A percentile compares a stretch with the other conserved stretches of the same genome.
These are phyloP conservation scores for Petunia axillaris DNA, from an alignment of 257 asterid species.

Conservation along the genomic window DNA sequence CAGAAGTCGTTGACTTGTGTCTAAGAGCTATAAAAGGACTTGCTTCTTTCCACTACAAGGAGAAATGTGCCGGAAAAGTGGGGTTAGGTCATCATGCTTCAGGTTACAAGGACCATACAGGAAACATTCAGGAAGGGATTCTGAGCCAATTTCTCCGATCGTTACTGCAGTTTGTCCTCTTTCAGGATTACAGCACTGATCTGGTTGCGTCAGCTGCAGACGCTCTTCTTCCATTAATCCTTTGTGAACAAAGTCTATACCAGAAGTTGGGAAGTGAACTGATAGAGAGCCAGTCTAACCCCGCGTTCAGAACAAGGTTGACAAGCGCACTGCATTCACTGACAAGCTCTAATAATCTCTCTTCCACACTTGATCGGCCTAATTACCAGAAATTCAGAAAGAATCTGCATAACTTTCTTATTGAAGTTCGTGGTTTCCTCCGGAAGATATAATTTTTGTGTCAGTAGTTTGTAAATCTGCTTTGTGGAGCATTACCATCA, in stretches of 20 bases:
- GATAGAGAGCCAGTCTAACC: slow-evolving; percentile 69
- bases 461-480: not conserved
- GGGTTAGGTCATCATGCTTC: slow-evolving; percentile 85
- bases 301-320: slow-evolving; percentile 65
- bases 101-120: slow-evolving; percentile 64
- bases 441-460: slow-evolving; percentile 54
- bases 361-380: slow-evolving; percentile 73
- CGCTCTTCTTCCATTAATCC: slow-evolving; percentile 87
- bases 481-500: not conserved
- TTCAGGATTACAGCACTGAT: slow-evolving; percentile 90
- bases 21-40: slow-evolving; percentile 83
- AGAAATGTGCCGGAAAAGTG: slow-evolving; percentile 66
- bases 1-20: slow-evolving; percentile 77
- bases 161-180: slow-evolving; percentile 78
- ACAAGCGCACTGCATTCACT: slow-evolving; percentile 77
- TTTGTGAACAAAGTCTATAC: slow-evolving; percentile 82
- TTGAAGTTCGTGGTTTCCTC: slow-evolving; percentile 94
- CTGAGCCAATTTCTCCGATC: slow-evolving; percentile 77
- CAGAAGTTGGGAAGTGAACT: slow-evolving; percentile 79
- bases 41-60: slow-evolving; percentile 91
- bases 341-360: slow-evolving; percentile 71
- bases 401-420: slow-evolving; percentile 68
- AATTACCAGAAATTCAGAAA: slow-evolving; percentile 90
- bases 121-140: slow-evolving; percentile 78
- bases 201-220: slow-evolving; percentile 91